Base-by-base conservation (phyloP, 2,329 filamentous ascomycete species). In the Claviceps sp. region DNA sequence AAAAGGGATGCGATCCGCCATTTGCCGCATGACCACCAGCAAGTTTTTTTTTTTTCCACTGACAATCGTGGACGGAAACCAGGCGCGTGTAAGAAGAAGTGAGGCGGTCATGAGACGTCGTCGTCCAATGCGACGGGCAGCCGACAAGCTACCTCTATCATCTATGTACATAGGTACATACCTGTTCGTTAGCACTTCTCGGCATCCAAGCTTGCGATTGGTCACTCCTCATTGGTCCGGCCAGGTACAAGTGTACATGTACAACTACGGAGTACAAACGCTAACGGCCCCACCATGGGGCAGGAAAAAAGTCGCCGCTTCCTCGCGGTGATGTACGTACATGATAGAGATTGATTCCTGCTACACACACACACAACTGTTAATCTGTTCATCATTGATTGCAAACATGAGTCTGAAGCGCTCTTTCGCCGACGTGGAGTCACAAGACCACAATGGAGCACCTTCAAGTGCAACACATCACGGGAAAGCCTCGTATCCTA, bases 351-450 rank as follows among this genome's bases (percentile, higher is more conserved):
- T 29, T 29, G 8, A 29, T 29, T 29, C 26, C 26, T 29, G 26
- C 26, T 29, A 29, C 16, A 34, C 16, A 26, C 16, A 26, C 23
- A 45, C 6, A 23, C 29, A 34, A 34, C 29, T 34, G 9, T 34
- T 26, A 20, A 20, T 20, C 20, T 20, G 20, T 20, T 20, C 37
- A 14, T 22, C 23, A 14, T 34, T 22, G 11, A 40, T 34, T 45
- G 20, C 44, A 36, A 43, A 6, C 11, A 68, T 68, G 64, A 62
- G 57, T 16, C 58, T 60, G 37, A 68, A 68, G 47, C 56, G 66
- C 54, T 55, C 62, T 5, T 58, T 61, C 52, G 57, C 59, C 40
- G 60, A 68, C 43, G 54, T 65, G 17, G 58, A 62, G 40, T 51
- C 51, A 44, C 53, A 54, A 13, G 49, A 49, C 49, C 49, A 44